Base-by-base conservation (phyloP, 352 stramenopile genomes). In the Thraustochytrium striatum region DNA sequence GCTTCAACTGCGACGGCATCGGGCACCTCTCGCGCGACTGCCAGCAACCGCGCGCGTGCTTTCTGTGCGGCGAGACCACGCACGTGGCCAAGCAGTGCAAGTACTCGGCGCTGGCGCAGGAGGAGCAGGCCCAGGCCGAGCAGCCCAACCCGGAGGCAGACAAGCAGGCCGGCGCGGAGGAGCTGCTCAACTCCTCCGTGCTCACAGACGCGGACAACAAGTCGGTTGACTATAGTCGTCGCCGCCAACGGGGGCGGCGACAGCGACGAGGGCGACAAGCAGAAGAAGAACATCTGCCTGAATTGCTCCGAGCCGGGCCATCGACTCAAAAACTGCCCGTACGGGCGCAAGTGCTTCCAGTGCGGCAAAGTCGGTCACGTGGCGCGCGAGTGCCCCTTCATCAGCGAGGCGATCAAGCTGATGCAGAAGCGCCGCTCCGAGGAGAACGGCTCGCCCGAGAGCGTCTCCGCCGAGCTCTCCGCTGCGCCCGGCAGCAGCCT, bases 281-380 rank as follows among this genome's bases (percentile, higher is more conserved):
- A 75, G 2, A 30, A 75, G 50, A 55, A 55, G 25, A 55, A 55
- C 47, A 47, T 80, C 38, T 80, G 70, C 30, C 36, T 80, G 16
- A 80, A 80, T 30, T 80, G 70, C 47, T 58, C 44, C 33, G 55
- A 70, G 47, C 41, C 70, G n/a, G 70, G 70, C 30, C 70, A 80
- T 25, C 55, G 70, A n/a, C 70, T 80, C 41, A 80, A 80, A 47
- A 80, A 80, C 32, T 80, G 70, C 58, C 70, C 70, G 0, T 80
- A 72, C 2, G 55, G 28, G 25, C 55, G 58, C 38, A 69, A 80
- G 58, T 83, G 79, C 72, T 80, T 82, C 53, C 47, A 75, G 13
- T 83, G 79, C 57, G 72, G 69, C 50, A 33, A 81, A 36, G 62
- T 82, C 3, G 79, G 61, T 33, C 72, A 82, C 72, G 19, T 83